Base-by-base conservation (phyloP, 2,329 filamentous ascomycete species). In the Clarireedia monteithiana region DNA sequence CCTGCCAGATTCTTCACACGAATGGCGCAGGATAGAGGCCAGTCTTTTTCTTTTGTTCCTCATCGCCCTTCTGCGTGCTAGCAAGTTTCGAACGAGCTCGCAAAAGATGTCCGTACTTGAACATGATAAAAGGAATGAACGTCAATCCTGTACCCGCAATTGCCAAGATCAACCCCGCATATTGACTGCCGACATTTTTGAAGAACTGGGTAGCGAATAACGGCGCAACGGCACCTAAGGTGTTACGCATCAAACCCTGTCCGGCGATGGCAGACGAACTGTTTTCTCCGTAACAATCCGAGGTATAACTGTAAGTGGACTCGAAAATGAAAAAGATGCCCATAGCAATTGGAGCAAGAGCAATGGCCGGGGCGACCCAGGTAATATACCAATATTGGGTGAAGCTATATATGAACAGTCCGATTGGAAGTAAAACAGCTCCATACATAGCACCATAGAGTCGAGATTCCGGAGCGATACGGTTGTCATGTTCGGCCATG, bases 371-470 rank as follows among this genome's bases (percentile, higher is more conserved):
- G 6, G 49, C 53, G 12, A 56, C 49, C 53, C 53, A 56, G 24
- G 48, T 51, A n/a, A 56, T 40, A 15, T n/a, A 56, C n/a, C 48
- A 40, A 23, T 56, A 56, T 38, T 51, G 48, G 68, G 63, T 81
- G 57, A 88, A 83, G 52, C 74, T 80, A 1, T 82, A 81, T 0
- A 84, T 83, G 71, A 91, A 89, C 7, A 95, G 74, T 0, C 91
- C 90, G 7, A 84, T 78, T 0, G 91, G 91, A 46, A 96, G 80
- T 2, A 92, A 74, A 0, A 82, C 77, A 39, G 85, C 83, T 42
- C 88, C 84, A 42, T 91, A 68, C 70, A 90, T 95, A 12, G 86
- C 80, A 66, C 91, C 89, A 71, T 91, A 94, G 1, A 96, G 76
- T 1, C 91, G 78, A 0, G 83, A 82, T 70, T 96, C 91, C 0